Base-by-base conservation (phyloP, 2,329 filamentous ascomycete species). In the Trichoderma breve region DNA sequence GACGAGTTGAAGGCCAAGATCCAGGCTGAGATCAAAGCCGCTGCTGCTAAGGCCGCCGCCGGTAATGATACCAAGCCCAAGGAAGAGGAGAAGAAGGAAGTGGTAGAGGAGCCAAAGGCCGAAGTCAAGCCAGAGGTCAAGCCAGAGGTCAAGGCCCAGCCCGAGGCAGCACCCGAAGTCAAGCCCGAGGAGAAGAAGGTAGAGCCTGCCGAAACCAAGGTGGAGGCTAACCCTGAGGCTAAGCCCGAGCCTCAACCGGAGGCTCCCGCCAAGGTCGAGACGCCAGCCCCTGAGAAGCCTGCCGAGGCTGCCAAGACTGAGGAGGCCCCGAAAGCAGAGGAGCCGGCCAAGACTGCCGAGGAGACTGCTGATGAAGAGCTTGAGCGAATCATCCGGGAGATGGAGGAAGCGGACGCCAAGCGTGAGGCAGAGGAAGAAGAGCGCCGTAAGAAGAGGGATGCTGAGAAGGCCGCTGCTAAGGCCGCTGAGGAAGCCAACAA, bases 1-100 rank as follows among this genome's bases (percentile, higher is more conserved):
- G 89, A 93, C 75, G 94, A 97, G 82, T 92, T 95, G 78, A 92
- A 92, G 81, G 90, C 92, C 80, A 91, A 93, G 79, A 91, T 97
- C 79, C 55, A 60, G 28, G 55, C 55, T 32, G 55, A 60, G 55
- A 60, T 60, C 12, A 30, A 58, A 28, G 55, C 26, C 26, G 55
- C 55, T 7, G 55, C 18, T 12, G 55, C 55, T 14, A 89, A 91
- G 79, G 88, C 88, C 67, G 89, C 90, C 70, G 85, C 84, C 2
- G 81, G 82, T 68, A 80, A 77, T 26, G 74, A 76, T 21, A 73
- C 74, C n/a, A 80, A 80, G 74, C 73, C 78, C 15, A 77, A 77
- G 73, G 74, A 77, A 30, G 77, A 72, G 12, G 60, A 70, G 34
- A 51, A 64, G 66, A 60, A 77, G 28, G 75, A 79, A 51, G 73